Evolutionary conservation across 1,284 basidiomycete species (phyloP).

Genomic region (Naganishia sp.): DNA sequence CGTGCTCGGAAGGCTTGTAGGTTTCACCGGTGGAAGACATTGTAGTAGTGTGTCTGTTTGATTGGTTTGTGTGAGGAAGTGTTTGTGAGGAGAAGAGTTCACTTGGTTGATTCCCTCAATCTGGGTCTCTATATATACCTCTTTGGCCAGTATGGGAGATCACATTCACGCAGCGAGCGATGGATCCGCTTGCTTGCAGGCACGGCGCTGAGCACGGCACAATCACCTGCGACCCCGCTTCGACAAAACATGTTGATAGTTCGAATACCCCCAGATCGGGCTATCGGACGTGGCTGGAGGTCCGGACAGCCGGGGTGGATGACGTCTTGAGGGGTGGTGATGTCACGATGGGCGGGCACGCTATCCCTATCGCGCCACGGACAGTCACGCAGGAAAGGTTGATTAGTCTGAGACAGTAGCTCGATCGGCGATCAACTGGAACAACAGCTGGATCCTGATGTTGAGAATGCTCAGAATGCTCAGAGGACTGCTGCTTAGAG

Average conservation of each 20-base stretch:
- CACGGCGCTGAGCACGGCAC: not conserved
- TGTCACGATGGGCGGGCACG: not conserved
- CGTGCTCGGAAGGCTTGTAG: constrained; percentile 43
- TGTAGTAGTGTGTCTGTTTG: constrained; percentile 36
- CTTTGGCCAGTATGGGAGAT: not conserved
- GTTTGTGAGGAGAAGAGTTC: not conserved
- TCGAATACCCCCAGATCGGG: constrained; percentile 2
- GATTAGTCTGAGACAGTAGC: constrained; percentile 6
- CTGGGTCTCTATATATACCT: constrained; percentile 6
- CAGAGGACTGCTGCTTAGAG: too few species aligned
- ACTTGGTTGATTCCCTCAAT: not conserved
- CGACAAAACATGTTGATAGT: constrained; percentile 3
- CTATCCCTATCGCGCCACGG: not conserved
- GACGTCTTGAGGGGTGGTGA: not conserved
- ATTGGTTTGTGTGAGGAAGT: constrained; percentile 31
- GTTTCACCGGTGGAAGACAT: constrained; percentile 43
- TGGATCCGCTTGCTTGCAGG: not conserved
- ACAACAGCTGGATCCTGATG: too few species aligned
- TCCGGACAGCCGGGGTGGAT: not conserved
- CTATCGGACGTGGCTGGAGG: not conserved
- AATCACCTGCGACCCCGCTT: not conserved
- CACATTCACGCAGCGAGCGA: not conserved
- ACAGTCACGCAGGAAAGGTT: not conserved
- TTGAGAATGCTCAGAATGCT: too few species aligned
- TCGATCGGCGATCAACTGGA: constrained; percentile 2